phyloP scores from a whole-genome alignment of 768 basidiomycete genomes.

The Sistotremastrum suecicum region DNA sequence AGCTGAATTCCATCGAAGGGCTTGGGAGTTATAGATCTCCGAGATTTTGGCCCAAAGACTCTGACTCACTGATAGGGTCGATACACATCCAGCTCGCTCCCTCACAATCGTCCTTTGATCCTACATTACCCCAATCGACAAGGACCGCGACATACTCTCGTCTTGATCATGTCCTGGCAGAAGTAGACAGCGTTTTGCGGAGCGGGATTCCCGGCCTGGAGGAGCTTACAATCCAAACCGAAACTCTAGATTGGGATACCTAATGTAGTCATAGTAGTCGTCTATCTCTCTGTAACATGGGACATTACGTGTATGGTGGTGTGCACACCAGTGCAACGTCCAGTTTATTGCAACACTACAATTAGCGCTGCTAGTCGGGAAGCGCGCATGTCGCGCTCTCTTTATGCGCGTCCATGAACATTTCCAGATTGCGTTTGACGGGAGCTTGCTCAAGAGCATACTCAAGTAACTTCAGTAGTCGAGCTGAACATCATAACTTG shows the following conservation, averaged over 20 bases:
- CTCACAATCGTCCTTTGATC: constrained; percentile 41
- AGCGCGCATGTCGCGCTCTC: too few relatives aligned
- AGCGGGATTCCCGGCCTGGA: constrained; percentile 67
- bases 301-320: too few relatives aligned
- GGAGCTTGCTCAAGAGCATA: too few relatives aligned
- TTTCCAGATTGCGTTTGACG: too few relatives aligned
- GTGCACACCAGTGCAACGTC: too few relatives aligned
- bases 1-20: constrained; percentile 69
- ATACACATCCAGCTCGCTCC: constrained; percentile 81
- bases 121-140: constrained; percentile 35
- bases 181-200: constrained; percentile 61
- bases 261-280: too few relatives aligned
- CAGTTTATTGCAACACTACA: too few relatives aligned
- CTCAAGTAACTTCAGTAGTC: too few relatives aligned
- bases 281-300: too few relatives aligned
- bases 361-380: too few relatives aligned
- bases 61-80: constrained; percentile 71
- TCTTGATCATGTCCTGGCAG: constrained; percentile 58
- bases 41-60: constrained; percentile 94
- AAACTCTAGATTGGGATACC: constrained; percentile 13
- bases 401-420: too few relatives aligned
- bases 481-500: neutral
- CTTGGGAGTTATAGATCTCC: constrained; percentile 68
- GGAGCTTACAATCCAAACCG: constrained; percentile 85
- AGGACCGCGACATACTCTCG: constrained; percentile 38